Conservation (phyloP, 257 asterid genomes). For the Lithospermum erythrorhizon region DNA sequence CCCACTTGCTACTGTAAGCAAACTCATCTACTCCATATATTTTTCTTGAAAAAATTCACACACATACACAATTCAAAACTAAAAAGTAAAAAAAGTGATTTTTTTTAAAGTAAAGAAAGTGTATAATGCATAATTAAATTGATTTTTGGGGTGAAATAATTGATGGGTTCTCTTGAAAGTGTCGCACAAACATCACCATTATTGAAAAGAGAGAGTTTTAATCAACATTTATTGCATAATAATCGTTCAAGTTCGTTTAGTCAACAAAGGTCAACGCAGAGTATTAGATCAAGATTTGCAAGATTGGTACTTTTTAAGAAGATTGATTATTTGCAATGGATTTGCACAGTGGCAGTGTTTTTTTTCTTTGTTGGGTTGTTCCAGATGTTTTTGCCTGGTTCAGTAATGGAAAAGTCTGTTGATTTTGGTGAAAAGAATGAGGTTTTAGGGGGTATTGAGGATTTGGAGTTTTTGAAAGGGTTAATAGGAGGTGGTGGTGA, state of each 20-base stretch:
- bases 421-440: constrained; percentile 22
- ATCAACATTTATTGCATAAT: constrained; percentile 6
- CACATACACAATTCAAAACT: too few species aligned
- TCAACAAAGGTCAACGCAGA: constrained; percentile 23
- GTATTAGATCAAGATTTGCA: constrained; percentile 71
- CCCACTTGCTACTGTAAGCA: background rate
- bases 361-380: constrained; percentile 52
- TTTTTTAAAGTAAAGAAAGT: background rate
- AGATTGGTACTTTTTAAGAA: constrained; percentile 42
- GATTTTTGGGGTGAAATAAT: constrained; percentile 16
- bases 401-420: constrained; percentile 30
- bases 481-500: constrained; percentile 58
- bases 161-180: constrained; percentile 84
- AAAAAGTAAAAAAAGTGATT: too few species aligned
- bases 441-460: constrained; percentile 19
- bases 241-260: constrained; percentile 37
- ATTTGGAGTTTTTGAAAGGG: constrained; percentile 39
- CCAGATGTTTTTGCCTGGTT: constrained; percentile 56
- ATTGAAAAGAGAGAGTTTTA: too few species aligned
- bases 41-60: constrained; percentile 3
- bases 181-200: constrained; percentile 19
- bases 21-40: background rate
- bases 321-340: constrained; percentile 46
- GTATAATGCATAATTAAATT: background rate
- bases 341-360: constrained; percentile 46